Conservation (phyloP, 164 flowering plant species). For the Stephania cephalantha region DNA sequence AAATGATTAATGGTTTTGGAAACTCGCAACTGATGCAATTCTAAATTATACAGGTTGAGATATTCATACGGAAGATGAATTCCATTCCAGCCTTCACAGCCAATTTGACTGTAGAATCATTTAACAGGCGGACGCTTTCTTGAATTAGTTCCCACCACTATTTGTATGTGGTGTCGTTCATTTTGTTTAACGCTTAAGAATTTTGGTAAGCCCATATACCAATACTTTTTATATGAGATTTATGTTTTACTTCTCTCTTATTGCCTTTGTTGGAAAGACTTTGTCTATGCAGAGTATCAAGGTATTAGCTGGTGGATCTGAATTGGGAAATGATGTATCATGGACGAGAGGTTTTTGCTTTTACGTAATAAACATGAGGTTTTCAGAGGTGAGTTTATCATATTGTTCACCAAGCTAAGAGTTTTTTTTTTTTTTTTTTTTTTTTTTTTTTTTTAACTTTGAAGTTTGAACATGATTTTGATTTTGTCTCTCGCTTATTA, state of each 20-base stretch:
- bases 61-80: constrained; percentile 69
- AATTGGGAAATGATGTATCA: neutral
- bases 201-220: neutral
- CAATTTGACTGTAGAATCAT: constrained; percentile 84
- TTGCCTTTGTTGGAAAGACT: neutral
- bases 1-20: neutral
- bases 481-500: neutral
- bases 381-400: neutral
- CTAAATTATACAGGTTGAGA: constrained; percentile 58
- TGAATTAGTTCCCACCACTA: constrained; percentile 17
- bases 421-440: neutral
- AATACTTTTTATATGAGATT: neutral
- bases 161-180: neutral
- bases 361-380: neutral
- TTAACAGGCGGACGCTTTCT: constrained; percentile 71
- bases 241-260: neutral
- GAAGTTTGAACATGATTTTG: neutral
- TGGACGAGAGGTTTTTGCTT: neutral
- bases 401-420: neutral
- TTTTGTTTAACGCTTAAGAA: neutral
- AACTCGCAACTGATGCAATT: neutral
- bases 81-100: constrained; percentile 97
- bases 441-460: neutral
- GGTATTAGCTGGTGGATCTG: neutral
- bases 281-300: neutral